Base-by-base conservation (phyloP, 2,329 filamentous ascomycete species). In the Pezicula radicicola region DNA sequence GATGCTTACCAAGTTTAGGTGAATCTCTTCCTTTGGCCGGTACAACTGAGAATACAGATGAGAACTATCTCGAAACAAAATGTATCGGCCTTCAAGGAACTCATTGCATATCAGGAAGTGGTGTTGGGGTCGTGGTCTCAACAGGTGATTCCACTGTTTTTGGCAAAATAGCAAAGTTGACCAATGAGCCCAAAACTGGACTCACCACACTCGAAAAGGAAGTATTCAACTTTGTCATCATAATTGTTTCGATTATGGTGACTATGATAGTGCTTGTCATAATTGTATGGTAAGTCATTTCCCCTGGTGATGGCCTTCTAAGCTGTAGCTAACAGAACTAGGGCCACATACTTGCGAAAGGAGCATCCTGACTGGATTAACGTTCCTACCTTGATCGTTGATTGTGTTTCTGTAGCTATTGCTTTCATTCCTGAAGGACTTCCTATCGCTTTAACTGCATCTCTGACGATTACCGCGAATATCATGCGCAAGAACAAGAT, bases 81-180 rank as follows among this genome's bases (percentile, higher is more conserved):
- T 87, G 84, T 60, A 89, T 92, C 49, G 88, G 87, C 19, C 75
- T 92, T 9, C 87, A 91, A 64, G 88, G 89, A n/a, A 91, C 88
- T 0, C 87, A 91, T 62, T 91, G 87, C 59, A 82, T 88, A 4
- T 84, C 83, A 6, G 88, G 88, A 3, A 83, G 74, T 19, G 84
- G 81, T 48, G 73, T 78, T 13, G 88, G 85, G 16, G 70, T 91
- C 9, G 85, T 89, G 2, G 83, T 92, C 10, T 81, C 83, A 1
- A 91, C 84, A 0, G 88, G 87, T 8, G 85, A 90, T 64, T 74
- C 72, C 13, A 91, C 88, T 0, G 84, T 92, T 19, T 91, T 92
- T 67, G 88, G 88, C 8, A 81, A 84, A 45, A 88, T 92, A 58
- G 87, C 88, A 1, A 83, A 84, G 57, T 72, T 91, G 47, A 89